These are phyloP conservation scores for Tinospora cordifolia DNA, from an alignment of 164 flowering plant species.

Conservation along the genomic window DNA sequence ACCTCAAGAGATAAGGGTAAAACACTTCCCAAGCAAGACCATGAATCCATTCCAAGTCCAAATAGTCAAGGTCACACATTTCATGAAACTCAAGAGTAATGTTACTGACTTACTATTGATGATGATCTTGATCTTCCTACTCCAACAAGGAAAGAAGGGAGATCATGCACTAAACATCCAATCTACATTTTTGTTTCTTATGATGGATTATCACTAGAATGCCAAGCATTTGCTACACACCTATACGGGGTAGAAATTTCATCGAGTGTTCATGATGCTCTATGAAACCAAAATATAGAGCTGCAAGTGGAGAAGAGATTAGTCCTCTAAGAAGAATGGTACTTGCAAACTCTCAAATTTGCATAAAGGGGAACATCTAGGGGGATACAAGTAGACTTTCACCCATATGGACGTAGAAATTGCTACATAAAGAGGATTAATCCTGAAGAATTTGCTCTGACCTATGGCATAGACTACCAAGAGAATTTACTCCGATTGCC, in stretches of 20 bases:
- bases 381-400: background rate
- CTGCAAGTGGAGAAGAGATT: background rate
- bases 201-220: background rate
- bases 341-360: background rate
- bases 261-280: background rate
- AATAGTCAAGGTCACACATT: background rate
- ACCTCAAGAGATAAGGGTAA: background rate
- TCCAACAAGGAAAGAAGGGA: background rate
- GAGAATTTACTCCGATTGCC: background rate
- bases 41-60: slow-evolving; percentile 1
- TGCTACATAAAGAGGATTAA: background rate
- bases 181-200: background rate
- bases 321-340: background rate
- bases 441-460: background rate
- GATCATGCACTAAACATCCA: background rate
- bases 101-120: background rate
- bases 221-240: background rate
- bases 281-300: background rate
- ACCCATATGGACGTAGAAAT: background rate
- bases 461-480: background rate
- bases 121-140: slow-evolving; percentile 1
- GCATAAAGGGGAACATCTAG: background rate
- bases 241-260: background rate
- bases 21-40: background rate
- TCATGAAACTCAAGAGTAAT: background rate